Percentiles rank a stretch among this genome's conserved stretches.
Conservation (phyloP, 768 basidiomycete species). For the Nevesoporus exiguus region DNA sequence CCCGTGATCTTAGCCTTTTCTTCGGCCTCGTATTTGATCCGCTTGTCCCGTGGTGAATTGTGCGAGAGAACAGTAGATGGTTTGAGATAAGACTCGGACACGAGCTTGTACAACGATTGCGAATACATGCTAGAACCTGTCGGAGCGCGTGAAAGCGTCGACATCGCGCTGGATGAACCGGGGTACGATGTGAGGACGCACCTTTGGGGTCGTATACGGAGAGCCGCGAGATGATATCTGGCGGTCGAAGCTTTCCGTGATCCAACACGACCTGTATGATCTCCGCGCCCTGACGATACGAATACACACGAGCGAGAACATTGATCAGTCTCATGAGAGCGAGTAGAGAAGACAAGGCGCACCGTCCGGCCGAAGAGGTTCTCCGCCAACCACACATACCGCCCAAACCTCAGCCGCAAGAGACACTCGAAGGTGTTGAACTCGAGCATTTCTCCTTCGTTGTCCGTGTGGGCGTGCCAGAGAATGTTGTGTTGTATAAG, state of each 20-base stretch:
- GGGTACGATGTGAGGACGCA: conserved; percentile 29
- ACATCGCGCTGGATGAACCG: neutral
- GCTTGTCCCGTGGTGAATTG: conserved; percentile 74
- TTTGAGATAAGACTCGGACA: conserved; percentile 71
- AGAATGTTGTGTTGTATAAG: conserved; percentile 90
- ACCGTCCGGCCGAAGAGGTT: conserved; percentile 70
- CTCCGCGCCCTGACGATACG: conserved; percentile 55
- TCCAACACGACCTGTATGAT: conserved; percentile 76
- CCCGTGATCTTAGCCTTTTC: conserved; percentile 70
- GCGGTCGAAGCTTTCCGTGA: conserved; percentile 80
- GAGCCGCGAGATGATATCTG: conserved; percentile 59
- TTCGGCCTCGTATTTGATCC: conserved; percentile 76
- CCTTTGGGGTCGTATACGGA: conserved; percentile 57
- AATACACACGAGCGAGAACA: no score
- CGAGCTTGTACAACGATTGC: conserved; percentile 65
- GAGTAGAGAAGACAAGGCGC: conserved; percentile 24
- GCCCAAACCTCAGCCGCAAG: conserved; percentile 76
- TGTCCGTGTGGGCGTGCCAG: conserved; percentile 74
- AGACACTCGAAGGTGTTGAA: conserved; percentile 83
- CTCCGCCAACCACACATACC: conserved; percentile 72
- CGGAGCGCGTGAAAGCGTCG: neutral
- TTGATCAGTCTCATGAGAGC: neutral
- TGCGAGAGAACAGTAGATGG: conserved; percentile 78
- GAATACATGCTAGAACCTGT: conserved; percentile 44
- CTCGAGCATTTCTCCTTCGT: conserved; percentile 76